phyloP scores from a whole-genome alignment of 257 asterid genomes.

The Solanum clarkiae region DNA sequence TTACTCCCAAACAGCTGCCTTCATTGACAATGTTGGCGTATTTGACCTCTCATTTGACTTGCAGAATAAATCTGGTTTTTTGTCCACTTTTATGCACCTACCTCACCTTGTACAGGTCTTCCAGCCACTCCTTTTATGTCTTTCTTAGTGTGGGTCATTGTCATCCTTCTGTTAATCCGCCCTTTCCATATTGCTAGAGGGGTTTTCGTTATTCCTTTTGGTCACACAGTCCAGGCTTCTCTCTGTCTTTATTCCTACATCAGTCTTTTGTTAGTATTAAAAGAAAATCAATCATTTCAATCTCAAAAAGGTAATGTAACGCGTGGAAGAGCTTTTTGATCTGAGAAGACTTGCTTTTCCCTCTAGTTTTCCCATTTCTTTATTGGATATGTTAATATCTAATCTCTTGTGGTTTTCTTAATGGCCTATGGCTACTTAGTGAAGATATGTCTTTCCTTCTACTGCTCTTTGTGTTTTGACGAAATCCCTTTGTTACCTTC shows the following conservation, averaged over 20 bases:
- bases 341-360: not conserved
- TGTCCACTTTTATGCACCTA: not conserved
- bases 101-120: not conserved
- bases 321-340: not conserved
- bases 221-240: not conserved
- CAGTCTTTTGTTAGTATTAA: not conserved
- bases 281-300: not conserved
- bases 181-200: not conserved
- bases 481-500: not conserved
- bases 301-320: not conserved
- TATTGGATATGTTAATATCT: not conserved
- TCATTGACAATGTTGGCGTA: not conserved
- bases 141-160: too few species aligned
- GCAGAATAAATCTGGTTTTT: not conserved
- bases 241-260: not conserved
- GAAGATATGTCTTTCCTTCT: not conserved
- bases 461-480: not conserved
- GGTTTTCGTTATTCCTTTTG: not conserved
- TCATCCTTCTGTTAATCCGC: not conserved
- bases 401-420: not conserved
- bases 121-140: too few species aligned
- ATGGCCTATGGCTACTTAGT: not conserved
- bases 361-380: not conserved
- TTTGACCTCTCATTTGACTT: not conserved
- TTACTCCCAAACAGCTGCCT: not conserved